These are phyloP conservation scores for Podaxis carcinomalis DNA, from an alignment of 768 basidiomycete species.

Conservation along the genomic window DNA sequence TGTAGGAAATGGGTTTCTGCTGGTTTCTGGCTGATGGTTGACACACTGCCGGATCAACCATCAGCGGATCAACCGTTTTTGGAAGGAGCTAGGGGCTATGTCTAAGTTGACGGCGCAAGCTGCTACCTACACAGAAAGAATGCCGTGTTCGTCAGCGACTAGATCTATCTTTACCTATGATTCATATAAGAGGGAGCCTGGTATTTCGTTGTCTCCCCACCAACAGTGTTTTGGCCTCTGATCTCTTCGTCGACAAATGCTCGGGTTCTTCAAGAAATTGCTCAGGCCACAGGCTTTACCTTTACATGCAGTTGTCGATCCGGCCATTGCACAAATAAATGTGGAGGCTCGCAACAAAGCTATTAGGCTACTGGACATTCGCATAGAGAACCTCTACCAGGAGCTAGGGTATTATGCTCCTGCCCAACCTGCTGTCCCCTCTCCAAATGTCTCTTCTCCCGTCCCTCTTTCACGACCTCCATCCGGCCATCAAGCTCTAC, in stretches of 20 bases:
- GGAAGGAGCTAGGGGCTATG: too few species aligned
- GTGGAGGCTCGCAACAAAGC: background rate
- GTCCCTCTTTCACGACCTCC: background rate
- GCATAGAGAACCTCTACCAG: background rate
- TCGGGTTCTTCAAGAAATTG: background rate
- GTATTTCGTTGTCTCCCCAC: background rate
- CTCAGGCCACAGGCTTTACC: background rate
- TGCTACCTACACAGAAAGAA: too few species aligned
- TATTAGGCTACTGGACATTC: background rate
- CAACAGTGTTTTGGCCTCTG: background rate
- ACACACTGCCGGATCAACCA: too few species aligned
- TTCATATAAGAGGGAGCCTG: background rate
- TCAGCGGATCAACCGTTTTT: too few species aligned
- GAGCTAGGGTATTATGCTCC: background rate
- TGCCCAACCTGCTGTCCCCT: background rate
- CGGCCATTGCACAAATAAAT: background rate
- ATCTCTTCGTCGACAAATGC: background rate
- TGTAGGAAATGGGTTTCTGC: too few species aligned
- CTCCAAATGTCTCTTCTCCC: background rate
- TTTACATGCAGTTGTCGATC: background rate
- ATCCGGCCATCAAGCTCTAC: background rate
- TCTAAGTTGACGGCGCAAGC: too few species aligned
- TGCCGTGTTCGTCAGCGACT: background rate
- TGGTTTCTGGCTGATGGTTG: too few species aligned
- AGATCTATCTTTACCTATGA: background rate